Evolutionary conservation across 371 early-diverging fungal genomes (phyloP), one percentile per base, ranked within the genome.

Genomic region (Aphelidium insulamus): DNA sequence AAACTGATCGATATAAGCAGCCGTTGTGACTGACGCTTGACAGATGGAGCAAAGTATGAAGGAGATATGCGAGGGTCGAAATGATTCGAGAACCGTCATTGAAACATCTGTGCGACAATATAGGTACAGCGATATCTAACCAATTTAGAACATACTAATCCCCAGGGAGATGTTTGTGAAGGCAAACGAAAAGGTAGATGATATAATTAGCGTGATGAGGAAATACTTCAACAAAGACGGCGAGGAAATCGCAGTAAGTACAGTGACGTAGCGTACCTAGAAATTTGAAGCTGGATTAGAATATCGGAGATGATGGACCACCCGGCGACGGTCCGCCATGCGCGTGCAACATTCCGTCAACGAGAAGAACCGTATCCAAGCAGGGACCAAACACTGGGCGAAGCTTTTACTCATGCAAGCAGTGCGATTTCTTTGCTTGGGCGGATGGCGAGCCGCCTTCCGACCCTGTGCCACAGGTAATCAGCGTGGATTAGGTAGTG

Each of bases 1-100:
- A 37, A 24, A 33, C 2, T 2, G 29, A 29, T 14, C 32, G 32
- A 36, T 41, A 37, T 40, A 46, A 31, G 27, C 37, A 8, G 32
- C n/a, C 17, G 19, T 25, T 11, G 15, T 28, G 7, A 8, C 9
- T 29, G 22, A 12, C 31, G 23, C 7, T 17, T n/a, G 17, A 17
- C 27, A 74, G 68, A 66, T 72, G 55, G 84, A 83, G 41, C 57
- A 50, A 2, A 66, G 70, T 41, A 51, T 84, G 30, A 65, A 62
- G 28, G 39, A 40, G 5, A 78, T 86, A 11, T 72, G 74, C 48
- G 46, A 59, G 11, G 82, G 86, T 0, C 27, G 11, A 18, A 59
- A 55, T 21, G 40, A 49, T 0, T 62, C 64, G 24, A 60, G 53
- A 2, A 54, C 64, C 1, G 84, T 83, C 0, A 39, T 77, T 0